Base-by-base conservation (phyloP, 352 stramenopile species). In the Globisporangium nunn region DNA sequence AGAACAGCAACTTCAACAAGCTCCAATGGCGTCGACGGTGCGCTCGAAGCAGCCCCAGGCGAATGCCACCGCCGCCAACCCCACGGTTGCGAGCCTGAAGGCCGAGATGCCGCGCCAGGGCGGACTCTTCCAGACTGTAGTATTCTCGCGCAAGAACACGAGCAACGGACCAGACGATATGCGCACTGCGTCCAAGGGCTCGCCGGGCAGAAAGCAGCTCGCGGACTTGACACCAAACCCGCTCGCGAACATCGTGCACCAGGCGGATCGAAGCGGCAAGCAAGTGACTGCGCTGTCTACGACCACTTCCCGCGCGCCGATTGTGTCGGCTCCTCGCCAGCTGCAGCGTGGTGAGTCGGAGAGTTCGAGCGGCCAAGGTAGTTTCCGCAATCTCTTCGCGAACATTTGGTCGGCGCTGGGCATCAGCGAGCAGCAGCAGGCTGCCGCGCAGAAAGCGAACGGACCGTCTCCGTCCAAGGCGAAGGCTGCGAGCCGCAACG, bases 381-480 rank as follows among this genome's bases (percentile, higher is more conserved):
- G 70, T 56, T 80, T 87, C 56, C 67, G 75, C 39, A 82, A 83
- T 51, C 57, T 92, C 10, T 81, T 90, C 58, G 61, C 79, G 18
- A 88, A 87, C 50, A 79, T 92, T 63, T 86, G 74, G 62, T 85
- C 74, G 30, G 74, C 72, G 39, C 58, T 89, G 0, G 75, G 75
- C 3, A 71, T 87, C 61, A 78, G 63, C 31, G 81, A 23, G 23
- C 23, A 89, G 54, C 75, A 88, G 60, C 72, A 85, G 50, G 56
- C 62, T 37, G 67, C 75, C 28, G 54, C 58, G 18, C 54, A 66
- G 17, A 74, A 68, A 41, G 47, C 56, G 58, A 47, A 56, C n/a
- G 43, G 50, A 2, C 15, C 43, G 30, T 40, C 51, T 0, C 59
- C 58, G 12, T 11, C 50, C 3, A 79, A 72, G 52, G 31, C 45